phyloP scores from a whole-genome alignment of 2,329 filamentous ascomycete species.

The Juglanconis sp. region DNA sequence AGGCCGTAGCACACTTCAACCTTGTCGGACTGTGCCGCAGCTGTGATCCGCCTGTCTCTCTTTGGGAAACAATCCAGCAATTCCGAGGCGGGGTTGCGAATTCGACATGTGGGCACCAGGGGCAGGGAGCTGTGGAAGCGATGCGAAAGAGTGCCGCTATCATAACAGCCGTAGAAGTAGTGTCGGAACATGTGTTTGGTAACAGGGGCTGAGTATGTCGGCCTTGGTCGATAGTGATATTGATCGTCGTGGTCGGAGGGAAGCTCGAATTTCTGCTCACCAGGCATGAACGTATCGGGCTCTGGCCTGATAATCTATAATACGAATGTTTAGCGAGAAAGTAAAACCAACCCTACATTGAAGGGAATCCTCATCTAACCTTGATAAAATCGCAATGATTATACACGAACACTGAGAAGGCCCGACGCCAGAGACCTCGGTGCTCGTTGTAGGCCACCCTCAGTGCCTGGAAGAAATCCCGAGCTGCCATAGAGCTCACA shows the following conservation, averaged over 20 bases:
- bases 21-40: background rate
- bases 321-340: background rate
- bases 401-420: background rate
- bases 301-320: background rate
- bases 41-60: background rate
- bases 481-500: background rate
- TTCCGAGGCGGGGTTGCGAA: background rate
- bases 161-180: background rate
- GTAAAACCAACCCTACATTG: background rate
- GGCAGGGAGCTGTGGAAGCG: background rate
- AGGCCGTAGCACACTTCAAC: background rate
- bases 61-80: background rate
- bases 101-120: background rate
- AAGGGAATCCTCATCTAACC: background rate
- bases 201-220: background rate
- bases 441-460: background rate
- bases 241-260: background rate
- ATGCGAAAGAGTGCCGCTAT: background rate
- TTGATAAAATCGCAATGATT: background rate
- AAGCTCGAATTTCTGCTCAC: background rate
- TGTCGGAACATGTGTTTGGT: background rate
- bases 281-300: background rate
- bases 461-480: background rate
- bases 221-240: background rate
- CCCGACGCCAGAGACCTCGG: background rate